A percentile compares a stretch with the other conserved stretches of the same genome.
Conservation (phyloP, 768 basidiomycete genomes). For the Tricholoma flavovirens region DNA sequence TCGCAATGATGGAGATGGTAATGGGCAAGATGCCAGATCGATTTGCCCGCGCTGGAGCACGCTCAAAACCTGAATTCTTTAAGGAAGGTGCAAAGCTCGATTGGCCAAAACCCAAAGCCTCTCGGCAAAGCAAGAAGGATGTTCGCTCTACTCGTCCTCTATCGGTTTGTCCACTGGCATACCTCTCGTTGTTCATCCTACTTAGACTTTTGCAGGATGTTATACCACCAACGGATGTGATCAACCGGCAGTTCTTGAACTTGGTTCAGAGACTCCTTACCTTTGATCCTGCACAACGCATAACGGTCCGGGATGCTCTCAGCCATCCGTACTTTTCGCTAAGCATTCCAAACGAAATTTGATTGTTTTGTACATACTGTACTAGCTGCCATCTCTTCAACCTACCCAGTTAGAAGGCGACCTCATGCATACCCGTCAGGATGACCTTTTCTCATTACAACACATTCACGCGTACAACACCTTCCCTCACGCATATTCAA, state of each 20-base stretch:
- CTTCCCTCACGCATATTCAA: slow-evolving; percentile 7
- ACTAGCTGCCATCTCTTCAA: slow-evolving; percentile 20
- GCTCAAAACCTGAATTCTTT: slow-evolving; percentile 91
- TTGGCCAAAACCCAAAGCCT: slow-evolving; percentile 87
- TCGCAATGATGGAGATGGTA: slow-evolving; percentile 99
- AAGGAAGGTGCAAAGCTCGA: slow-evolving; percentile 80
- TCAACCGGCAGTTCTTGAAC: slow-evolving; percentile 80
- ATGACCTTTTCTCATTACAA: slow-evolving; percentile 18
- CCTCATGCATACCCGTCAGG: slow-evolving; percentile 16
- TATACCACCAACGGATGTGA: slow-evolving; percentile 67
- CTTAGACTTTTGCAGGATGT: slow-evolving; percentile 55
- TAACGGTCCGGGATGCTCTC: slow-evolving; percentile 84
- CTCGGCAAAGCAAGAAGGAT: slow-evolving; percentile 90
- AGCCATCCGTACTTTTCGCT: slow-evolving; percentile 81
- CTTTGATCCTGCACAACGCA: slow-evolving; percentile 86
- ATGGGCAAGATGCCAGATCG: slow-evolving; percentile 97
- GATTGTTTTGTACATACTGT: slow-evolving; percentile 22
- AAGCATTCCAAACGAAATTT: slow-evolving; percentile 64
- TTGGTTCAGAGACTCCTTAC: slow-evolving; percentile 82
- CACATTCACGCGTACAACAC: slow-evolving; percentile 19
- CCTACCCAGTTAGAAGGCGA: slow-evolving; percentile 6
- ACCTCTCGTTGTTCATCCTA: slow-evolving; percentile 8
- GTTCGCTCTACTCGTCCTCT: slow-evolving; percentile 80
- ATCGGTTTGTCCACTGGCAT: slow-evolving; percentile 42
- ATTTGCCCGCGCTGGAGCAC: slow-evolving; percentile 68